Base-by-base conservation (phyloP, 345 rosid genomes). In the Zanthoxylum bungeanum region DNA sequence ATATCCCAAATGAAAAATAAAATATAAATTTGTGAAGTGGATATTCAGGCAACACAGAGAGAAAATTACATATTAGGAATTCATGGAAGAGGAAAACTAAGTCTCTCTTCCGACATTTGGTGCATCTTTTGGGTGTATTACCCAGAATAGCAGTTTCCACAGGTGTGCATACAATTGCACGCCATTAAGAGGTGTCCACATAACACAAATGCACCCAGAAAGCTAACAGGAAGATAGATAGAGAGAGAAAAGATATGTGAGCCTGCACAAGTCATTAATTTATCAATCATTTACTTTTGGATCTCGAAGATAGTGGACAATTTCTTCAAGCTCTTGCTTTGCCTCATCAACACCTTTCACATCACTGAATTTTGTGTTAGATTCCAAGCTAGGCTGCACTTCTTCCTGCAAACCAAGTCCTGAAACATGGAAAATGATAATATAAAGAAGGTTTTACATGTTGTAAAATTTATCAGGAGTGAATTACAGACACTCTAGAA, bases 271-370 rank as follows among this genome's bases (percentile, higher is more conserved):
- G 62, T 21, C 1, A 63, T 52, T n/a, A n/a, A n/a, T n/a, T n/a
- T 51, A 12, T 17, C 21, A 68, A 64, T 21, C 51, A 70, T 56
- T 70, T 70, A 89, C 99, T 91, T 95, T 95, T 16, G 99, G 99
- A 84, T 95, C 98, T 28, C 97, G 89, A 27, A 95, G 97, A 81
- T 93, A 95, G 78, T 91, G 97, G 52, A 95, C 97, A 77, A 95
- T 95, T 79, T 92, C 99, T 79, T 93, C 98, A 46, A 93, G 82
- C 86, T 95, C 98, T 27, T 95, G 82, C 76, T 93, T 92, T 69
- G 99, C 99, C 88, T 95, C 98, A 81, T 93, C 98, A 78, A 95
- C 97, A 62, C 98, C 98, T 76, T 95, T 95, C 11, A 95, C 98
- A 60, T 95, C 97, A 58, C 79, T 85, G 75, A 95, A 95, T 81